phyloP scores from a whole-genome alignment of 345 rosid genomes.

The Populus tremula region DNA sequence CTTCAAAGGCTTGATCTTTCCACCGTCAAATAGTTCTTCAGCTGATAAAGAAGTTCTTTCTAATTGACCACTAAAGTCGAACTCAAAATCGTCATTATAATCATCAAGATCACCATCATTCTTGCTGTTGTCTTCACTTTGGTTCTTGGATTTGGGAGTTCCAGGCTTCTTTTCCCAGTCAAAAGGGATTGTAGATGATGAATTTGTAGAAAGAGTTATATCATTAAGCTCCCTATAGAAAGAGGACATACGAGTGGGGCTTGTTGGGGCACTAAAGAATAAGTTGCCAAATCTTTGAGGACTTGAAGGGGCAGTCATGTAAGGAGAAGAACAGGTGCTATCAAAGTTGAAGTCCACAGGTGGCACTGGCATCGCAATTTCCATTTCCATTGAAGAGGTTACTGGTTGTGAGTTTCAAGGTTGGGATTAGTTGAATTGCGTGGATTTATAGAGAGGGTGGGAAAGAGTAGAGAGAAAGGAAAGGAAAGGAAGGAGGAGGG shows the following conservation, averaged over 20 bases:
- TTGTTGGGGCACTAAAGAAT: slow-evolving; percentile 61
- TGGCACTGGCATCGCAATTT: slow-evolving; percentile 40
- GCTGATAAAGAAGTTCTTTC: slow-evolving; percentile 69
- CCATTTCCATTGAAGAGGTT: slow-evolving; percentile 41
- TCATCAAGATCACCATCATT: slow-evolving; percentile 12
- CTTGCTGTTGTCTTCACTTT: not conserved
- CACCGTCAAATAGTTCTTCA: slow-evolving; percentile 84
- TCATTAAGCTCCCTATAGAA: slow-evolving; percentile 15
- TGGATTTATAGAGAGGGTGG: slow-evolving; percentile 6
- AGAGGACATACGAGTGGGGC: slow-evolving; percentile 47
- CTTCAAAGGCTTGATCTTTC: slow-evolving; percentile 72
- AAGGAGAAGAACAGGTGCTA: slow-evolving; percentile 80
- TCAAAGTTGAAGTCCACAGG: slow-evolving; percentile 66
- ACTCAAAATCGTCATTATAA: slow-evolving; percentile 61
- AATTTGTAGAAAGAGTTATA: not conserved
- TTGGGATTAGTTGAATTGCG: not conserved
- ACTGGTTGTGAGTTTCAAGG: not conserved
- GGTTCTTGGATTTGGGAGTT: slow-evolving; percentile 23
- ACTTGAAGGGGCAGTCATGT: slow-evolving; percentile 96
- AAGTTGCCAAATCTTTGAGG: slow-evolving; percentile 70
- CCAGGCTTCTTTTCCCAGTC: slow-evolving; percentile 50
- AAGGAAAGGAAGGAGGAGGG: slow-evolving; percentile 20
- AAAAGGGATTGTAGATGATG: slow-evolving; percentile 35
- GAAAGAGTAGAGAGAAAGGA: not conserved
- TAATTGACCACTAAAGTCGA: slow-evolving; percentile 72